Evolutionary conservation across 2,329 filamentous ascomycete genomes (phyloP).

Genomic region (Diaporthe batatas): DNA sequence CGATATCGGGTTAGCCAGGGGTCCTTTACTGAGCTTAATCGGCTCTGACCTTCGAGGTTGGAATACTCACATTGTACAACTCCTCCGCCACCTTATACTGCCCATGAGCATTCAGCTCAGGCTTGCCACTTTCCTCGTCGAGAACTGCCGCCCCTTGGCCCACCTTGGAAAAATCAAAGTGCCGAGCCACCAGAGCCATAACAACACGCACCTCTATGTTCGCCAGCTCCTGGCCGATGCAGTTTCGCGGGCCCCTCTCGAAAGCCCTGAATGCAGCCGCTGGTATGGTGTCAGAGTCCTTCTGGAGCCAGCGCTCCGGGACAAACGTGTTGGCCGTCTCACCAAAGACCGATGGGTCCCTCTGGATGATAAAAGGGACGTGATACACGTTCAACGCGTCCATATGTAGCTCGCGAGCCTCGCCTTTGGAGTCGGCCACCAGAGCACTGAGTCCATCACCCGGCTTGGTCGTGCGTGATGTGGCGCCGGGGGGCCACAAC

Average conservation of each 20-base stretch:
- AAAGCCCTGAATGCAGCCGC: slow-evolving; percentile 27
- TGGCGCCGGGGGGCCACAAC: slow-evolving; percentile 48
- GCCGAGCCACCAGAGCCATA: slow-evolving; percentile 25
- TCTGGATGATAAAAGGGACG: slow-evolving; percentile 47
- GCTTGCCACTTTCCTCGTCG: neutral
- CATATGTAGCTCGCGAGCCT: slow-evolving; percentile 37
- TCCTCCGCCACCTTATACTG: slow-evolving; percentile 23
- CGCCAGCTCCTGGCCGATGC: slow-evolving; percentile 33
- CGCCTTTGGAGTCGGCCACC: neutral
- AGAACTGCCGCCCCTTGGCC: slow-evolving; percentile 3
- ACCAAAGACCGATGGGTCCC: slow-evolving; percentile 47
- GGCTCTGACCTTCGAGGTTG: neutral
- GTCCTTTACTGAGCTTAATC: neutral
- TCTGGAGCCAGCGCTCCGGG: slow-evolving; percentile 52
- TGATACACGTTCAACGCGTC: slow-evolving; percentile 49
- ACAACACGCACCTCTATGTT: slow-evolving; percentile 32
- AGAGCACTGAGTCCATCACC: slow-evolving; percentile 45
- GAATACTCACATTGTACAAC: slow-evolving; percentile 28
- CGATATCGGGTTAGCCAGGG: neutral
- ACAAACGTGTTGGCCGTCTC: slow-evolving; percentile 47
- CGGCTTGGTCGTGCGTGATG: slow-evolving; percentile 43
- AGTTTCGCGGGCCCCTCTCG: slow-evolving; percentile 34
- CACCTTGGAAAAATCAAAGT: slow-evolving; percentile 28
- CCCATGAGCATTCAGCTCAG: neutral
- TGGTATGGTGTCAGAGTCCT: slow-evolving; percentile 36